phyloP scores from a whole-genome alignment of 2,329 filamentous ascomycete genomes.

The Aspergillus hortae region DNA sequence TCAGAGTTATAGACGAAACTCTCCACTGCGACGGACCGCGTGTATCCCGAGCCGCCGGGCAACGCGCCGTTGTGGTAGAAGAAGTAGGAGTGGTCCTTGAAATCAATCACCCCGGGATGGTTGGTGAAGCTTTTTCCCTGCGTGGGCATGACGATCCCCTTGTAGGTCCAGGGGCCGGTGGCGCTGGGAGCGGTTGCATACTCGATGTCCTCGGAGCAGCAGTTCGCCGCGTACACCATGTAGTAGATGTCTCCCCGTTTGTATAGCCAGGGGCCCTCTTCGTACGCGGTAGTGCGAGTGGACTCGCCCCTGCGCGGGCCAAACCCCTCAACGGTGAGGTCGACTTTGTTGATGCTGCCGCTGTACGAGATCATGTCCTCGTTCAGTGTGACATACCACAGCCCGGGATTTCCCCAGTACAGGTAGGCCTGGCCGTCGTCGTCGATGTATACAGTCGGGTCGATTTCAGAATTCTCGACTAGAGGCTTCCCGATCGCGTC shows the following conservation, averaged over 20 bases:
- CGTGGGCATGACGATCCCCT: background rate
- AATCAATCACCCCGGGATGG: constrained; percentile 1
- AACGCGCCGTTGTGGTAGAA: constrained; percentile 4
- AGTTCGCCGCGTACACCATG: constrained; percentile 2
- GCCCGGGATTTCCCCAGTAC: constrained; percentile 40
- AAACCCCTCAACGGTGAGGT: background rate
- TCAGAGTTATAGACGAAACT: background rate
- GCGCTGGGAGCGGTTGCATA: background rate
- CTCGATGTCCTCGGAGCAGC: constrained; percentile 3
- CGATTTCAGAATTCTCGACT: constrained; percentile 29
- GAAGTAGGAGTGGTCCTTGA: background rate
- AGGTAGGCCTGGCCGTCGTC: constrained; percentile 44
- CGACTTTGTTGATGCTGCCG: background rate
- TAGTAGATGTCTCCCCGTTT: constrained; percentile 2
- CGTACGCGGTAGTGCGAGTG: background rate
- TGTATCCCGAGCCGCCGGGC: background rate
- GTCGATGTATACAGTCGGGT: constrained; percentile 35
- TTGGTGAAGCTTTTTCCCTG: background rate
- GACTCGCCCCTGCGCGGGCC: background rate
- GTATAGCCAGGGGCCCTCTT: constrained; percentile 3
- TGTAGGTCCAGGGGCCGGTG: constrained; percentile 1
- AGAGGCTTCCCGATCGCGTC: constrained; percentile 21
- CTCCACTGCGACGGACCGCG: background rate
- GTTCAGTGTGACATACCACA: constrained; percentile 41
- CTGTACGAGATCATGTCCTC: constrained; percentile 38